Base-by-base conservation (phyloP, 768 basidiomycete species). In the Russula emetica region DNA sequence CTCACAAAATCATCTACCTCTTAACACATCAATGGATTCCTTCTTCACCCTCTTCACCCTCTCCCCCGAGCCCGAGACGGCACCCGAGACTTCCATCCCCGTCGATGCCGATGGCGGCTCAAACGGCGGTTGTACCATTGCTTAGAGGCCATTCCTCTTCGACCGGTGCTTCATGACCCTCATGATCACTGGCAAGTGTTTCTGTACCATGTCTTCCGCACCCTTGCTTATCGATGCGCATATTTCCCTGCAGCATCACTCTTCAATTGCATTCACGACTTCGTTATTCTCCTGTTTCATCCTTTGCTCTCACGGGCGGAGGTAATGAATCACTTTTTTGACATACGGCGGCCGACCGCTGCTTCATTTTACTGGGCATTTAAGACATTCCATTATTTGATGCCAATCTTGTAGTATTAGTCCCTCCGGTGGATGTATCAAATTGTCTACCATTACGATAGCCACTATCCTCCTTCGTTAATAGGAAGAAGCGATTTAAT, bases 11-110 rank as follows among this genome's bases (percentile, higher is more conserved):
- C 26, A 50, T 16, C 16, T 18, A 18, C 13, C 26, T 50, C 49
- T 22, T 24, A 50, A 50, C 26, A 50, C 26, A 50, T 16, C 56
- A 63, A 59, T 59, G 62, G 57, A 63, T 45, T 53, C 58, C 5
- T 63, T 60, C 51, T 47, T 44, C 8, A 40, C 58, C 0, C 30
- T 55, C 42, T 44, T 49, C 26, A 28, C 51, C 42, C 7, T 40
- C 51, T 22, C 26, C 16, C 0, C 60, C 9, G 54, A 61, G 52
- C 18, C 63, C 36, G 30, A 28, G 36, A 13, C 59, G n/a, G 59
- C 20, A 1, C 24, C 44, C 8, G n/a, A 55, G 30, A 40, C 63
- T 9, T 32, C 58, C 5, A 54, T 30, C 8, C 60, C 64, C 50
- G 38, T 65, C 13, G 54, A 62, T 14, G 49, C 60, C 42, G 40